Percentiles rank a stretch among this genome's conserved stretches.
These are phyloP conservation scores for Entelexis sorbosivorans DNA, from an alignment of 1,139 yeast species.

Conservation along the genomic window DNA sequence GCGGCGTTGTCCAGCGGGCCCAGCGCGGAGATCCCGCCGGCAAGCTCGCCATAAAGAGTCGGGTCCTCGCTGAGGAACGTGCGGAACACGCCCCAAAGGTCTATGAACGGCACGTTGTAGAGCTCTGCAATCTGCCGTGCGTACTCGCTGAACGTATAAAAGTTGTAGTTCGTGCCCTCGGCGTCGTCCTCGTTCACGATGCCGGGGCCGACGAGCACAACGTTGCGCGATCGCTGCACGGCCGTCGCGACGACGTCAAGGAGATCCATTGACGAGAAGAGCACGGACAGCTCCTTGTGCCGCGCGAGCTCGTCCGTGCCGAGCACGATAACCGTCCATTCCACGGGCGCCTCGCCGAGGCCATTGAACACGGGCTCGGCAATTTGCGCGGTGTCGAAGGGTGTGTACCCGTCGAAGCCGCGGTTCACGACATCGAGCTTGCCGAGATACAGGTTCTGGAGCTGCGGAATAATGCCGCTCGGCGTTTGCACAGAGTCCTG, in stretches of 20 bases:
- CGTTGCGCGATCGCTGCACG: not conserved
- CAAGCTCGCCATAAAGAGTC: not conserved
- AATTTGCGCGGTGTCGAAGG: conserved; percentile 28
- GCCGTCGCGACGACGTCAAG: no score
- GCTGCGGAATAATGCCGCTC: conserved; percentile 38
- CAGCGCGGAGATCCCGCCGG: no score
- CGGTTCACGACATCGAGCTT: conserved; percentile 45
- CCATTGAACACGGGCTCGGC: conserved; percentile 11
- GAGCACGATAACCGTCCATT: conserved; percentile 30
- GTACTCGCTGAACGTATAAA: not conserved
- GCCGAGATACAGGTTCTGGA: conserved; percentile 38
- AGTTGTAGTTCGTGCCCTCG: not conserved
- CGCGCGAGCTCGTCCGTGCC: not conserved
- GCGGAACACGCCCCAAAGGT: not conserved
- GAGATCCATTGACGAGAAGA: no score
- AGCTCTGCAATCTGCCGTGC: not conserved
- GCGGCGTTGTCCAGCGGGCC: no score
- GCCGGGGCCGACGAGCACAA: not conserved
- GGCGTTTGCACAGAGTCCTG: conserved; percentile 6
- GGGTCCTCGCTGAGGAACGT: not conserved
- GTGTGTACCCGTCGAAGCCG: conserved; percentile 52
- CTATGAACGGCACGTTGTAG: not conserved
- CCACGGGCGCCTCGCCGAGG: conserved; percentile 7
- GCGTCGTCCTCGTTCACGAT: not conserved
- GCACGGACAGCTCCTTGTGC: no score